phyloP scores from a whole-genome alignment of 2,329 filamentous ascomycete genomes.

The Madurella mycetomatis region DNA sequence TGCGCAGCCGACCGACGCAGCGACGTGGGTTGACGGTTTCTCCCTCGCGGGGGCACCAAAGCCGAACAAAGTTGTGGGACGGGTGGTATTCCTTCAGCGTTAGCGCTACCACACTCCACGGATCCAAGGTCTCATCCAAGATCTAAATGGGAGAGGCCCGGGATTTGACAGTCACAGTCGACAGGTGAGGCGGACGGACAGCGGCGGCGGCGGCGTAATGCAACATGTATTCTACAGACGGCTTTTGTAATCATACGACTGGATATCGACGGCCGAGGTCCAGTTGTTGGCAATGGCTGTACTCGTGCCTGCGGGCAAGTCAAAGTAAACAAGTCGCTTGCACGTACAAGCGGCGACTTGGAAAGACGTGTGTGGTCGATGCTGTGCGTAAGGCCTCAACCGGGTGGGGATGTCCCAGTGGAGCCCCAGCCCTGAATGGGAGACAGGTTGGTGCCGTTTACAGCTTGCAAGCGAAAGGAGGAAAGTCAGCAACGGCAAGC shows the following conservation, averaged over 20 bases:
- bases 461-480: constrained; percentile 6
- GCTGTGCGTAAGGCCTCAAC: constrained; percentile 24
- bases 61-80: constrained; percentile 8
- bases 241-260: too few species aligned
- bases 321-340: constrained; percentile 21
- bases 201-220: not conserved
- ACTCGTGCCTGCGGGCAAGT: constrained; percentile 15
- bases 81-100: constrained; percentile 10
- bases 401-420: constrained; percentile 19
- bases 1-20: not conserved
- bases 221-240: too few species aligned
- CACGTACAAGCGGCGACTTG: constrained; percentile 21
- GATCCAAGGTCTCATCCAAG: constrained; percentile 14
- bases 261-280: not conserved
- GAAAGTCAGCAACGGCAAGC: too few species aligned
- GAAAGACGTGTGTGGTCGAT: constrained; percentile 23
- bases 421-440: constrained; percentile 10
- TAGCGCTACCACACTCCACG: constrained; percentile 17
- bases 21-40: not conserved
- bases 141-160: constrained; percentile 14
- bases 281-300: not conserved
- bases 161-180: not conserved
- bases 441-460: not conserved
- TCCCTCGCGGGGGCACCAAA: constrained; percentile 7
- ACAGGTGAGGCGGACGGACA: constrained; percentile 12